Conservation (phyloP, 1,284 basidiomycete genomes). For the Trametes versicolor region DNA sequence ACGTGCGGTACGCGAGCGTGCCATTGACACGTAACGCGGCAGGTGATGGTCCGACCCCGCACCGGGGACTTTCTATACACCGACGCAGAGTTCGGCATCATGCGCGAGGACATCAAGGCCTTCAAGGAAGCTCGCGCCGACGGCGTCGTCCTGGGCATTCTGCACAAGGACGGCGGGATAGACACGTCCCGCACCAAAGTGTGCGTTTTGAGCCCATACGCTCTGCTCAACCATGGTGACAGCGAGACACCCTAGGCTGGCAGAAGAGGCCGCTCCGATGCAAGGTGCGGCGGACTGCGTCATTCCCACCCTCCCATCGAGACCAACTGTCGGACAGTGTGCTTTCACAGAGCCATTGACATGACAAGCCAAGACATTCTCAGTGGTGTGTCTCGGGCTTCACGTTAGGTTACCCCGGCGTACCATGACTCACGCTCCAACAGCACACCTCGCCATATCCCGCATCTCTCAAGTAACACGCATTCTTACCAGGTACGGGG, state of each 20-base stretch:
- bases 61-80: slow-evolving; percentile 82
- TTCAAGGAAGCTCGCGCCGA: slow-evolving; percentile 66
- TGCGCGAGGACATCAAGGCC: slow-evolving; percentile 73
- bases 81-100: slow-evolving; percentile 69
- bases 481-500: slow-evolving; percentile 74
- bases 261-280: slow-evolving; percentile 65
- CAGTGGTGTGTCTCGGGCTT: slow-evolving; percentile 55
- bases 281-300: slow-evolving; percentile 57
- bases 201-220: slow-evolving; percentile 47
- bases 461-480: slow-evolving; percentile 72
- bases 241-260: slow-evolving; percentile 53
- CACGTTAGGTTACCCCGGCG: neutral
- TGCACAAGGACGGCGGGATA: slow-evolving; percentile 67
- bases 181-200: slow-evolving; percentile 62
- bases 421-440: neutral
- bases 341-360: slow-evolving; percentile 87
- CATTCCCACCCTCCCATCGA: neutral
- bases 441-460: slow-evolving; percentile 65
- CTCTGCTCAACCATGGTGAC: neutral
- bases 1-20: neutral
- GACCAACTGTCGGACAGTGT: slow-evolving; percentile 57
- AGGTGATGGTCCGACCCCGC: slow-evolving; percentile 85
- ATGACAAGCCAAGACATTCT: slow-evolving; percentile 63
- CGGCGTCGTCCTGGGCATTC: slow-evolving; percentile 78
- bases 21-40: neutral